Evolutionary conservation across 345 rosid genomes (phyloP).

Genomic region (Arabis hirsuta): DNA sequence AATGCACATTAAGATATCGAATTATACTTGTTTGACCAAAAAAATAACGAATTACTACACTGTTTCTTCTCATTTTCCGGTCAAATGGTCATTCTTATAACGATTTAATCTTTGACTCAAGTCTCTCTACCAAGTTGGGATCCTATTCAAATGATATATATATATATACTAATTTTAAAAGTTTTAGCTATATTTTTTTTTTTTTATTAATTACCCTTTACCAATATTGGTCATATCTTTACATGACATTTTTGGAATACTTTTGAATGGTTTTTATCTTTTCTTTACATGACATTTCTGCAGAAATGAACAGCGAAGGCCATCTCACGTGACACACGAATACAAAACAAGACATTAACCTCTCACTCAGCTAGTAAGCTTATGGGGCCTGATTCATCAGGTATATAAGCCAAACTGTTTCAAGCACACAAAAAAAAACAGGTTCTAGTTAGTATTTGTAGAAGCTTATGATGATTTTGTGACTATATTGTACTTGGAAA

Average conservation of each 20-base stretch:
- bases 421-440: slow-evolving; percentile 5
- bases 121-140: slow-evolving; percentile 28
- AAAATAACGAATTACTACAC: neutral
- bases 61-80: slow-evolving; percentile 1
- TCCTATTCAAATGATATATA: neutral
- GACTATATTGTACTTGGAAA: slow-evolving; percentile 4
- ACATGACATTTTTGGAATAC: neutral
- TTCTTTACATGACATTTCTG: no score
- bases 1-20: neutral
- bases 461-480: slow-evolving; percentile 16
- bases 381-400: slow-evolving; percentile 3
- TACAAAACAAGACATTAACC: no score
- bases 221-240: neutral
- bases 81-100: slow-evolving; percentile 28
- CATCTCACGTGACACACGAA: no score
- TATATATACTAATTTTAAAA: neutral
- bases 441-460: neutral
- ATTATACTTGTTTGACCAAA: neutral
- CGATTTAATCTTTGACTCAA: slow-evolving; percentile 27
- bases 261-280: no score
- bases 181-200: neutral
- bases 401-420: slow-evolving; percentile 14
- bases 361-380: neutral
- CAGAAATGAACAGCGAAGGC: no score
- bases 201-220: neutral